Evolutionary conservation across 345 rosid species (phyloP).

Genomic region (Sisymbrium altissimum): DNA sequence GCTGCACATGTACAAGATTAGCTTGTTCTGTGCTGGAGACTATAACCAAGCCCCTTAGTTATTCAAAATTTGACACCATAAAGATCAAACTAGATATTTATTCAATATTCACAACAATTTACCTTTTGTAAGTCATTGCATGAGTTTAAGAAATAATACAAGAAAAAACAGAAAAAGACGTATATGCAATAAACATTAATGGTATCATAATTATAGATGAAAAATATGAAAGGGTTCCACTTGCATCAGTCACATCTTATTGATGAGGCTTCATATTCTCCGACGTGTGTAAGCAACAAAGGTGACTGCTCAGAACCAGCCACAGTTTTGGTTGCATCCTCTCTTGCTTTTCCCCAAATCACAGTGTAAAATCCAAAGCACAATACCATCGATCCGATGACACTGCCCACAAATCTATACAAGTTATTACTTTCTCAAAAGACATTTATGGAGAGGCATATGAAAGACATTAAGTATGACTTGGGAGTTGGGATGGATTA

Average conservation of each 20-base stretch:
- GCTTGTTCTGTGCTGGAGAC: too few species aligned
- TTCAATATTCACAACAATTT: too few species aligned
- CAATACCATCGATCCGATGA: slow-evolving; percentile 31
- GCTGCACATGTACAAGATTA: too few species aligned
- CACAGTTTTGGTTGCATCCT: slow-evolving; percentile 7
- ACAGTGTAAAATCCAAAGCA: slow-evolving; percentile 28
- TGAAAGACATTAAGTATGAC: background rate
- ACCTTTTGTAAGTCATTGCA: too few species aligned
- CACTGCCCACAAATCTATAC: slow-evolving; percentile 13
- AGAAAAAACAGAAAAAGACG: too few species aligned
- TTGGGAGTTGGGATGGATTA: background rate
- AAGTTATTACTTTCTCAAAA: too few species aligned
- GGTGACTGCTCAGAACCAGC: slow-evolving; percentile 6
- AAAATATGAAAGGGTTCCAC: background rate
- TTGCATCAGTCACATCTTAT: slow-evolving; percentile 9
- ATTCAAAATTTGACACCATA: too few species aligned
- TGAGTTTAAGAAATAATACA: too few species aligned
- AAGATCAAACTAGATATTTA: too few species aligned
- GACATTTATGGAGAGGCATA: background rate
- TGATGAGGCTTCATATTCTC: slow-evolving; percentile 7
- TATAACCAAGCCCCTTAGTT: too few species aligned
- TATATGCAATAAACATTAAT: too few species aligned
- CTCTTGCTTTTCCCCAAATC: slow-evolving; percentile 43
- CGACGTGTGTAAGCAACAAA: slow-evolving; percentile 2
- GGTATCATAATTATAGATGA: too few species aligned